A percentile compares a stretch with the other conserved stretches of the same genome.
These are phyloP conservation scores for Xylariomycetidae sp. DNA, from an alignment of 2,329 filamentous ascomycete genomes.

Conservation along the genomic window DNA sequence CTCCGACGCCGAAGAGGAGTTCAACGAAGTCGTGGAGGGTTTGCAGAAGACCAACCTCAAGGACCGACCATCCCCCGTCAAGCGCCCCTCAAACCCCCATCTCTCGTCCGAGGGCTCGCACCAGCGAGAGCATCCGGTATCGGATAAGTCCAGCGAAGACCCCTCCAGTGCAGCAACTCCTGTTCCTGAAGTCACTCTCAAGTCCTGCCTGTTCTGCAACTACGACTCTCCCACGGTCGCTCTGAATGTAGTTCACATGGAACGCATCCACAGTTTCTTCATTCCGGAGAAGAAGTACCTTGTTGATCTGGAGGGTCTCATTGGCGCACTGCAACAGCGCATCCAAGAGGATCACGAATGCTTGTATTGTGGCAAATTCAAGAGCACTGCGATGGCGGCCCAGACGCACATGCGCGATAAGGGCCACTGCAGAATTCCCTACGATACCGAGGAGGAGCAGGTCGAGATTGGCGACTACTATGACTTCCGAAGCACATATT, in stretches of 20 bases:
- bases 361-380: slow-evolving; percentile 78
- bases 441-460: slow-evolving; percentile 80
- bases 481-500: slow-evolving; percentile 94
- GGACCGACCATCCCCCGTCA: slow-evolving; percentile 40
- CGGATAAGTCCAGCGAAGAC: slow-evolving; percentile 30
- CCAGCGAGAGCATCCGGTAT: slow-evolving; percentile 40
- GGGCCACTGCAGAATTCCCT: slow-evolving; percentile 95
- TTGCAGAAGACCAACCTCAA: slow-evolving; percentile 58
- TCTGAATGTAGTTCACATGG: slow-evolving; percentile 86
- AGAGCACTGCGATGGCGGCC: slow-evolving; percentile 70
- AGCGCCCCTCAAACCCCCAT: slow-evolving; percentile 47
- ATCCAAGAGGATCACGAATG: slow-evolving; percentile 79
- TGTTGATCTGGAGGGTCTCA: slow-evolving; percentile 72
- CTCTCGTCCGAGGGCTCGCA: slow-evolving; percentile 33
- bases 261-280: slow-evolving; percentile 89
- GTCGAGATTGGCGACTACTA: slow-evolving; percentile 95
- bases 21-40: slow-evolving; percentile 70
- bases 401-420: slow-evolving; percentile 98
- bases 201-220: slow-evolving; percentile 85
- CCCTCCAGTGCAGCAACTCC: slow-evolving; percentile 39
- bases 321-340: slow-evolving; percentile 72
- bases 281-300: slow-evolving; percentile 85
- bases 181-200: slow-evolving; percentile 36
- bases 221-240: slow-evolving; percentile 68
- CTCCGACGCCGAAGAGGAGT: slow-evolving; percentile 66